Percentiles rank a stretch among this genome's conserved stretches.
Conservation (phyloP, 2,329 filamentous ascomycete species). For the Sclerotiophoma versabilis region DNA sequence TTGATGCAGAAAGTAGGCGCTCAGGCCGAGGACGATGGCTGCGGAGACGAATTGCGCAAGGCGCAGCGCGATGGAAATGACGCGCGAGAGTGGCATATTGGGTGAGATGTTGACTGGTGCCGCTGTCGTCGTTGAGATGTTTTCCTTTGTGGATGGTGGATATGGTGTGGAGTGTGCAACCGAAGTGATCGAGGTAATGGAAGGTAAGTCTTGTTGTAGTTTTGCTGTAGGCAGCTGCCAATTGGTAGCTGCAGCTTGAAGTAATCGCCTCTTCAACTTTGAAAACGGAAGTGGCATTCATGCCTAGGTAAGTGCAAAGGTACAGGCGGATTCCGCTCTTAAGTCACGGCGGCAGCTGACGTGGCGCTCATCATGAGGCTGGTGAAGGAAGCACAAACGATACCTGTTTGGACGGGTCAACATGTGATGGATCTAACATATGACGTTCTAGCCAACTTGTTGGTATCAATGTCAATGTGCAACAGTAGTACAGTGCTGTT, state of each 20-base stretch:
- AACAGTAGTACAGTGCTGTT: neutral
- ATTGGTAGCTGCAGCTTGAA: neutral
- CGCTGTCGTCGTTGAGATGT: neutral
- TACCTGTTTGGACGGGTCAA: neutral
- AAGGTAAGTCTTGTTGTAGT: neutral
- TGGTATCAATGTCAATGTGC: neutral
- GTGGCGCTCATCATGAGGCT: neutral
- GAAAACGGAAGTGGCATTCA: neutral
- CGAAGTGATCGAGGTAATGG: neutral
- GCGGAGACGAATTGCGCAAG: slow-evolving; percentile 71
- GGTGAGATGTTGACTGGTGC: slow-evolving; percentile 5
- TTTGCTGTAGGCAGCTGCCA: neutral
- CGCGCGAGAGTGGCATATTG: slow-evolving; percentile 48
- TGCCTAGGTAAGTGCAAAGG: neutral
- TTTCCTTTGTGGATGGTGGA: neutral
- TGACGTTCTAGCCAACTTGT: neutral
- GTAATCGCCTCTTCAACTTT: neutral
- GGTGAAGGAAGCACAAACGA: neutral
- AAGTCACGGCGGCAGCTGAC: neutral
- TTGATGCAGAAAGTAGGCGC: slow-evolving; percentile 24
- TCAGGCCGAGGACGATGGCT: slow-evolving; percentile 57
- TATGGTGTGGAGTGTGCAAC: neutral
- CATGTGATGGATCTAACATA: neutral
- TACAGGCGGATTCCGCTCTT: neutral
- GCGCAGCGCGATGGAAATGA: slow-evolving; percentile 64